phyloP scores from a whole-genome alignment of 805 yeast species.

The Wickerhamiella kazuoi region DNA sequence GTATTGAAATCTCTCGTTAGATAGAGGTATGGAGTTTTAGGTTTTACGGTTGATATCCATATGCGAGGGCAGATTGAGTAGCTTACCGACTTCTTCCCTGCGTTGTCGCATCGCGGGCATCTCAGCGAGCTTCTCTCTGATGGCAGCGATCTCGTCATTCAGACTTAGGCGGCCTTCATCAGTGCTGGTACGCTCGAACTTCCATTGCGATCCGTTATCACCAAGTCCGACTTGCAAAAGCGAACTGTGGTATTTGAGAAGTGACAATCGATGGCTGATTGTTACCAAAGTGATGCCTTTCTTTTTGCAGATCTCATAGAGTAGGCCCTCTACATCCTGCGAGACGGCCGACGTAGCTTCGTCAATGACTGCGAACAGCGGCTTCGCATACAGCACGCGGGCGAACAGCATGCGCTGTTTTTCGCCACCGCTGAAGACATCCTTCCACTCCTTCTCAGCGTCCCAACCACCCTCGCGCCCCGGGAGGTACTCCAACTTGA shows the following conservation, averaged over 20 bases:
- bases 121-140: conserved; percentile 41
- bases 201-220: conserved; percentile 31
- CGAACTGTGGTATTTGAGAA: conserved; percentile 70
- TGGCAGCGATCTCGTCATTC: conserved; percentile 56
- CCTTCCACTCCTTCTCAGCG: conserved; percentile 57
- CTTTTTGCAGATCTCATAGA: conserved; percentile 56
- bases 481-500: conserved; percentile 62
- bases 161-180: conserved; percentile 48
- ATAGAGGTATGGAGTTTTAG: background rate
- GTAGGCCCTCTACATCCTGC: conserved; percentile 72
- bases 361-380: conserved; percentile 68
- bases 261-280: conserved; percentile 63
- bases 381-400: conserved; percentile 59
- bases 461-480: conserved; percentile 41
- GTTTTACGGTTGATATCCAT: background rate
- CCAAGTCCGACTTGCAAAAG: conserved; percentile 49
- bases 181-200: conserved; percentile 45
- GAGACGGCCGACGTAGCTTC: conserved; percentile 91
- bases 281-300: conserved; percentile 65
- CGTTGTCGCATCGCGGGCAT: conserved; percentile 44
- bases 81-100: conserved; percentile 35
- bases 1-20: background rate
- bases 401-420: conserved; percentile 84
- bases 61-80: conserved; percentile 4
- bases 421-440: conserved; percentile 91